Evolutionary conservation across 176 grass and related monocot species (phyloP).

Genomic region (maize (Zea mays)): DNA sequence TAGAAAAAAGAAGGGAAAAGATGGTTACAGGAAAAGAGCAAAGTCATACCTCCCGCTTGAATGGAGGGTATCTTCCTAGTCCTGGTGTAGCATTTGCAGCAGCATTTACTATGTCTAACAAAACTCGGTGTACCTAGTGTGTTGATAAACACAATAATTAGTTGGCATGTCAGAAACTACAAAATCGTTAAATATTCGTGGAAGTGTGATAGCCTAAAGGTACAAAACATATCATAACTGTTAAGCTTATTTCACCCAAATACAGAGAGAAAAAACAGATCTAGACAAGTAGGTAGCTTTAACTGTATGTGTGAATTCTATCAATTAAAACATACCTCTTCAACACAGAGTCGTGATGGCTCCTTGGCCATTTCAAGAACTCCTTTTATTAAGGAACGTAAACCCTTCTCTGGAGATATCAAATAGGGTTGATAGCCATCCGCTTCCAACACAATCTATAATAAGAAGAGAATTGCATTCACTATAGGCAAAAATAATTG

Average conservation of each 20-base stretch:
- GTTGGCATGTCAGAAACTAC: conserved; percentile 34
- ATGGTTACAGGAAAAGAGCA: conserved; percentile 16
- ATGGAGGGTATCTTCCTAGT: conserved; percentile 92
- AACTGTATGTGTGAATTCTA: neutral
- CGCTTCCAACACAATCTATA: conserved; percentile 89
- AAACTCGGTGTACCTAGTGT: conserved; percentile 76
- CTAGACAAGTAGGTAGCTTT: neutral
- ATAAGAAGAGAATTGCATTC: conserved; percentile 38
- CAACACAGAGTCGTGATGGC: conserved; percentile 86
- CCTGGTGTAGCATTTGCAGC: conserved; percentile 89
- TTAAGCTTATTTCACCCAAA: conserved; percentile 35
- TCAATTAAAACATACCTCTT: conserved; percentile 56
- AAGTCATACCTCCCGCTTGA: conserved; percentile 84
- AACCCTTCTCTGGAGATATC: conserved; percentile 93
- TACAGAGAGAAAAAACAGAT: conserved; percentile 12
- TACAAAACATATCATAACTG: conserved; percentile 9
- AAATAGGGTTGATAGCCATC: conserved; percentile 98
- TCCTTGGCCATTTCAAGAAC: conserved; percentile 94
- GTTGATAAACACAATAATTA: conserved; percentile 30
- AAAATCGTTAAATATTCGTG: neutral
- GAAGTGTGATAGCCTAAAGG: conserved; percentile 7
- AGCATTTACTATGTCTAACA: conserved; percentile 90
- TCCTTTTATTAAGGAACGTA: conserved; percentile 86
- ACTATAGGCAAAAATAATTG: conserved; percentile 34
- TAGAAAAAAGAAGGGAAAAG: conserved; percentile 12